phyloP scores from a whole-genome alignment of 2,329 filamentous ascomycete species.

The Diplodia corticola region DNA sequence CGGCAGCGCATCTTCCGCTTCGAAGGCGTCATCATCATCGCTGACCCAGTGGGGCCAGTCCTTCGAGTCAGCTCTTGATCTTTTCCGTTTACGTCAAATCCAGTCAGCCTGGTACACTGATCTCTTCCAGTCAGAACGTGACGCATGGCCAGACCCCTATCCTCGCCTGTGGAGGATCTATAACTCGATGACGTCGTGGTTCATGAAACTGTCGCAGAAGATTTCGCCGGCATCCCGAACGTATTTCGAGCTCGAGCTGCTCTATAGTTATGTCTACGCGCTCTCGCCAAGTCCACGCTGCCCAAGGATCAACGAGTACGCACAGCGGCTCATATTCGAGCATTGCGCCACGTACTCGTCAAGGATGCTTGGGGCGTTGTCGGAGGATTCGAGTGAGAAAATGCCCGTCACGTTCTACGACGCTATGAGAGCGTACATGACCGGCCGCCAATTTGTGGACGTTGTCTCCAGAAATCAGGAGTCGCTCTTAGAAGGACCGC shows the following conservation, averaged over 20 bases:
- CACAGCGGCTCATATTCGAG: slow-evolving; percentile 80
- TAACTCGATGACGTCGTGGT: slow-evolving; percentile 77
- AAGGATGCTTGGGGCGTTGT: slow-evolving; percentile 68
- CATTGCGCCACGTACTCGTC: slow-evolving; percentile 80
- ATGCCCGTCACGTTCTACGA: slow-evolving; percentile 85
- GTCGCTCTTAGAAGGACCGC: slow-evolving; percentile 40
- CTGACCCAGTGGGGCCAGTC: slow-evolving; percentile 56
- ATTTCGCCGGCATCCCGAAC: slow-evolving; percentile 67
- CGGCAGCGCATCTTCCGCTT: slow-evolving; percentile 37
- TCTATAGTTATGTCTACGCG: slow-evolving; percentile 90
- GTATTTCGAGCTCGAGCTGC: slow-evolving; percentile 82
- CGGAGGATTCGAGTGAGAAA: slow-evolving; percentile 52
- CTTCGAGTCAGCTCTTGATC: slow-evolving; percentile 69
- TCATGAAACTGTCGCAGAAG: slow-evolving; percentile 68
- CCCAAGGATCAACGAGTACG: slow-evolving; percentile 72
- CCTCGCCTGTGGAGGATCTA: slow-evolving; percentile 76
- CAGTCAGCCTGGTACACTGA: slow-evolving; percentile 90
- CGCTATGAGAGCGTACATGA: slow-evolving; percentile 77
- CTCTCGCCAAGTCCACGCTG: slow-evolving; percentile 77
- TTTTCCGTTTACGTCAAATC: slow-evolving; percentile 80
- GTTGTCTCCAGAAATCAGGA: slow-evolving; percentile 57
- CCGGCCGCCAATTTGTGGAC: slow-evolving; percentile 58
- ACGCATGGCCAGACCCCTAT: slow-evolving; percentile 66
- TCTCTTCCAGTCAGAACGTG: slow-evolving; percentile 75
- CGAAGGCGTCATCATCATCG: slow-evolving; percentile 47